Base-by-base conservation (phyloP, 164 flowering plant genomes). In the Magnolia changhungtana region DNA sequence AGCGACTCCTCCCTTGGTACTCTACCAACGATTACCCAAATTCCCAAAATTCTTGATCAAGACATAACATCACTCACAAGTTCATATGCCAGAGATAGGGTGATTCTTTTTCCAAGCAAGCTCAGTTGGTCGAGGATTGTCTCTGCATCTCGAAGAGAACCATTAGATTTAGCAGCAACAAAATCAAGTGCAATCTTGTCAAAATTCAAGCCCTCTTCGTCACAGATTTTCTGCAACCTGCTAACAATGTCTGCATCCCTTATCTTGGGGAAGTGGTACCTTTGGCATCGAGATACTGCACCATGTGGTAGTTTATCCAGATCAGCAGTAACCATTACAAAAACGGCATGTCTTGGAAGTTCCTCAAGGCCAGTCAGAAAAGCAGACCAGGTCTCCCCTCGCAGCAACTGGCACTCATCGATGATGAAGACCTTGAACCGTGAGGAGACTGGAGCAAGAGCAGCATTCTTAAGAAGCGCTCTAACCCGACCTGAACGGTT, bases 71-170 rank as follows among this genome's bases (percentile, higher is more conserved):
- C 63, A 85, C 99, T 91, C 75, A 96, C 99, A 77, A 96, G 90
- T 80, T 94, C 98, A 76, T 88, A 83, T 13, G 88, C 89, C 78
- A 89, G 78, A 63, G 96, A 78, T 69, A 88, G 71, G 5, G 96
- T 91, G 71, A 96, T 90, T 80, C 83, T 86, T 86, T 85, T 89
- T 29, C 98, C 95, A 73, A 94, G 93, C 85, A 96, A 85, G 81
- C 97, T 91, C 23, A 94, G 88, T 79, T 96, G 99, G 77, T 96
- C 99, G 73, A 96, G 94, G 90, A 90, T 90, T 86, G 89, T 91
- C 78, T 93, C 99, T 23, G 98, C 98, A 83, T 96, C 98, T 73
- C 96, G 89, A 75, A 94, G 84, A 21, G 99, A 96, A 71, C 99
- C 98, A 84, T 84, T 85, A 19, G 98, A 88, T 82, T 84, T 91